A percentile compares a stretch with the other conserved stretches of the same genome.
Evolutionary conservation across 805 yeast species (phyloP).

Genomic region (Suhomyces prunicola): DNA sequence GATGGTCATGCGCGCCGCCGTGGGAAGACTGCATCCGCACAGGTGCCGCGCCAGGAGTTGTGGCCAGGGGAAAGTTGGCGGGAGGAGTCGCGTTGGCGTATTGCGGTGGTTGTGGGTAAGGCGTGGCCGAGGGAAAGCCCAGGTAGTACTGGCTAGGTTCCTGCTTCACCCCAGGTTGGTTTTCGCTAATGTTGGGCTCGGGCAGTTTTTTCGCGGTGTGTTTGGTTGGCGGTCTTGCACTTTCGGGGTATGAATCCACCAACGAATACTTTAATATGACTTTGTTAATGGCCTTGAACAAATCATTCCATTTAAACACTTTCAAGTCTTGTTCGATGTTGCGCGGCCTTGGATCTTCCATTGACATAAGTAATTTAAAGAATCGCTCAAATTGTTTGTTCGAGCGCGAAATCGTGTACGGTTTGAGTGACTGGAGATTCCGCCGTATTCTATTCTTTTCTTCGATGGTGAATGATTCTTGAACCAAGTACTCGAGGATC

Average conservation of each 20-base stretch:
- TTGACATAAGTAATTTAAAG: constrained; percentile 51
- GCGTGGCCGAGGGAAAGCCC: neutral
- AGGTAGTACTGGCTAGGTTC: neutral
- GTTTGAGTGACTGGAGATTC: constrained; percentile 61
- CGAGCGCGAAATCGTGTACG: constrained; percentile 54
- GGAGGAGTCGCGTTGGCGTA: neutral
- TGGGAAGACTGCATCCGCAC: neutral
- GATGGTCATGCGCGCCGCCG: neutral
- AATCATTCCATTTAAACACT: constrained; percentile 57
- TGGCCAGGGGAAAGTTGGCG: neutral
- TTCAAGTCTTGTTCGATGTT: constrained; percentile 70
- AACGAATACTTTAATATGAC: constrained; percentile 55
- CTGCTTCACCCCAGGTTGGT: neutral
- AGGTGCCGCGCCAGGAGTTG: neutral
- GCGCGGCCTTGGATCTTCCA: constrained; percentile 62
- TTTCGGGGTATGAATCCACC: neutral
- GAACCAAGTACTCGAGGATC: constrained; percentile 54
- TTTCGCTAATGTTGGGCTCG: neutral
- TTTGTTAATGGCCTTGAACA: constrained; percentile 52
- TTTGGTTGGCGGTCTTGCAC: neutral
- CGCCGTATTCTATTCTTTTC: constrained; percentile 70
- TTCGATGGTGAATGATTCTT: constrained; percentile 55
- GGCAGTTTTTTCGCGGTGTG: neutral
- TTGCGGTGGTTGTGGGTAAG: neutral
- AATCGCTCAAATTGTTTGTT: constrained; percentile 23